phyloP scores from a whole-genome alignment of 306 rosid species.

The Gynostemma pentaphyllum region DNA sequence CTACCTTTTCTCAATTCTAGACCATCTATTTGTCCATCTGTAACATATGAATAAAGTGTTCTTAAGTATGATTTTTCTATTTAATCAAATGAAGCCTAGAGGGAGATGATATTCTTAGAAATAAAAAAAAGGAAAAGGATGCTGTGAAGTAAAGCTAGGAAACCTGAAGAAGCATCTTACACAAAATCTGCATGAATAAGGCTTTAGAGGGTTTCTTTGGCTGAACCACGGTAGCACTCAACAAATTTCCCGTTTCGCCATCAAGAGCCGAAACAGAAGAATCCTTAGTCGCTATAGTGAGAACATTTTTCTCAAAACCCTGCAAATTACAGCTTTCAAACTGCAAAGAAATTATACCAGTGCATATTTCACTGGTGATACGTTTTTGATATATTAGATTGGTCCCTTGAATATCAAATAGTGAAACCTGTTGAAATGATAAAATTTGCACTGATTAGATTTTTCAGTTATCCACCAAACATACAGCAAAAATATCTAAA shows the following conservation, averaged over 20 bases:
- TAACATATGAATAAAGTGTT: neutral
- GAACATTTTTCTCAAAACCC: conserved; percentile 61
- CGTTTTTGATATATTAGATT: conserved; percentile 52
- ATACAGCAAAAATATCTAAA: neutral
- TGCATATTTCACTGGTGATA: conserved; percentile 54
- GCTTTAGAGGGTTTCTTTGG: conserved; percentile 85
- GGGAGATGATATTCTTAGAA: neutral
- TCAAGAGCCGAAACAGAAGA: conserved; percentile 69
- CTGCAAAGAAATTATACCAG: conserved; percentile 60
- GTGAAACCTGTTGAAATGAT: conserved; percentile 47
- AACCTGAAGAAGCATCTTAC: conserved; percentile 34
- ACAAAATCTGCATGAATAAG: conserved; percentile 59
- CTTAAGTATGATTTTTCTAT: conserved; percentile 16
- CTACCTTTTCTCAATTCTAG: conserved; percentile 28
- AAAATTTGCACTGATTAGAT: neutral
- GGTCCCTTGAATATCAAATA: conserved; percentile 53
- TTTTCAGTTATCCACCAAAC: conserved; percentile 1
- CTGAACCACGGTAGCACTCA: conserved; percentile 39
- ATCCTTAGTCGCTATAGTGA: conserved; percentile 64
- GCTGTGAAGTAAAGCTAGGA: conserved; percentile 5
- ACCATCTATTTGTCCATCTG: conserved; percentile 45
- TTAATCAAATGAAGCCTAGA: conserved; percentile 6
- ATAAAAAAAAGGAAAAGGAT: no score
- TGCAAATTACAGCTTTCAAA: conserved; percentile 48
- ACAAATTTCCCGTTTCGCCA: conserved; percentile 49